phyloP scores from a whole-genome alignment of 2,329 filamentous ascomycete species.

The Seiridium cupressi region DNA sequence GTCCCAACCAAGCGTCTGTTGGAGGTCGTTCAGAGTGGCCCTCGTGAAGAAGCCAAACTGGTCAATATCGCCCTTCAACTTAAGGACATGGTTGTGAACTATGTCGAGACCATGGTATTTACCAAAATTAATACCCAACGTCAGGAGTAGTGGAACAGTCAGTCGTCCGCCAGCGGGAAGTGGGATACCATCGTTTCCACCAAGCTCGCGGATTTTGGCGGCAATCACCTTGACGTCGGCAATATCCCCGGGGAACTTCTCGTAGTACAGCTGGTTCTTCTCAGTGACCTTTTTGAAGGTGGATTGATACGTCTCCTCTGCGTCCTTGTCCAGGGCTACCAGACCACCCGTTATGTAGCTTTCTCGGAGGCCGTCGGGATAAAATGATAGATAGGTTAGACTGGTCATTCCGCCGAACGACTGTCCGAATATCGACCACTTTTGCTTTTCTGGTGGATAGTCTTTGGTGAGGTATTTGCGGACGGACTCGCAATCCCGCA shows the following conservation, averaged over 20 bases:
- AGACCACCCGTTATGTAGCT: constrained; percentile 83
- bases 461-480: constrained; percentile 70
- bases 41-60: constrained; percentile 74
- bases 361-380: constrained; percentile 75
- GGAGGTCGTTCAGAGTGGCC: constrained; percentile 67
- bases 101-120: constrained; percentile 28
- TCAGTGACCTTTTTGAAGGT: constrained; percentile 68
- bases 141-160: constrained; percentile 72
- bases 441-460: constrained; percentile 66
- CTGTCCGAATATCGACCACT: constrained; percentile 87
- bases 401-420: constrained; percentile 89
- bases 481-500: constrained; percentile 85
- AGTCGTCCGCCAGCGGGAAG: constrained; percentile 72
- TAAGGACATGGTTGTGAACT: constrained; percentile 72
- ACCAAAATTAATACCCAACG: constrained; percentile 76
- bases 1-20: constrained; percentile 69
- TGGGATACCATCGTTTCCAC: constrained; percentile 45
- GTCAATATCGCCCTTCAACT: constrained; percentile 69
- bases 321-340: constrained; percentile 68
- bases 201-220: constrained; percentile 58
- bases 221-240: constrained; percentile 66
- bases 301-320: constrained; percentile 73
- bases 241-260: constrained; percentile 81
- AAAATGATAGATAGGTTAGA: constrained; percentile 80
- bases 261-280: constrained; percentile 77